Conservation (phyloP, 495 filamentous ascomycete genomes). For the Penicillium argentinense region DNA sequence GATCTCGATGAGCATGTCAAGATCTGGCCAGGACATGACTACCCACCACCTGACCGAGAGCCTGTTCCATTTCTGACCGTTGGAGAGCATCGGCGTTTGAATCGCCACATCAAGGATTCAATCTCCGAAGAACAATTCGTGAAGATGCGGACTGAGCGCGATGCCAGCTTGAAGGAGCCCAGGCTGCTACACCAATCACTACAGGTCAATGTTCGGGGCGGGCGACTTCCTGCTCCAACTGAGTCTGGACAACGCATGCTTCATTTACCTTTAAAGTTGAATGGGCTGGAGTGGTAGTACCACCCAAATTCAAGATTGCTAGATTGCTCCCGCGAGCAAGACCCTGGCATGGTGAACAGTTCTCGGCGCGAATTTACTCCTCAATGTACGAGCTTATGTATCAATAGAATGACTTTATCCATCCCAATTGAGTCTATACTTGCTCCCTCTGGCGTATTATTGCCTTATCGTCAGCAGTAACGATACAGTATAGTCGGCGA, state of each 20-base stretch:
- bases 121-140: conserved; percentile 50
- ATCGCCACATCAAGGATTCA: conserved; percentile 52
- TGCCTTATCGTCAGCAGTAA: conserved; percentile 2
- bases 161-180: conserved; percentile 48
- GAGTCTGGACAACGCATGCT: conserved; percentile 37
- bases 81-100: conserved; percentile 44
- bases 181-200: conserved; percentile 54
- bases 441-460: no score
- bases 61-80: conserved; percentile 50
- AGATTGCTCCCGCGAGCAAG: no score
- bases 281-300: conserved; percentile 21
- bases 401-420: no score
- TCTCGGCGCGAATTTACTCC: no score
- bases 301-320: neutral
- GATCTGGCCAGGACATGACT: conserved; percentile 55
- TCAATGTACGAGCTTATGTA: no score
- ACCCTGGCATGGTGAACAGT: no score
- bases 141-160: conserved; percentile 42
- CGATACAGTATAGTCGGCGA: conserved; percentile 4
- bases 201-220: conserved; percentile 60
- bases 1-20: conserved; percentile 41
- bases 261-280: conserved; percentile 44
- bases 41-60: conserved; percentile 35
- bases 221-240: conserved; percentile 40
- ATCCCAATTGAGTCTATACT: neutral